phyloP scores from a whole-genome alignment of 2,329 filamentous ascomycete genomes.

The Apiospora malaysiana region DNA sequence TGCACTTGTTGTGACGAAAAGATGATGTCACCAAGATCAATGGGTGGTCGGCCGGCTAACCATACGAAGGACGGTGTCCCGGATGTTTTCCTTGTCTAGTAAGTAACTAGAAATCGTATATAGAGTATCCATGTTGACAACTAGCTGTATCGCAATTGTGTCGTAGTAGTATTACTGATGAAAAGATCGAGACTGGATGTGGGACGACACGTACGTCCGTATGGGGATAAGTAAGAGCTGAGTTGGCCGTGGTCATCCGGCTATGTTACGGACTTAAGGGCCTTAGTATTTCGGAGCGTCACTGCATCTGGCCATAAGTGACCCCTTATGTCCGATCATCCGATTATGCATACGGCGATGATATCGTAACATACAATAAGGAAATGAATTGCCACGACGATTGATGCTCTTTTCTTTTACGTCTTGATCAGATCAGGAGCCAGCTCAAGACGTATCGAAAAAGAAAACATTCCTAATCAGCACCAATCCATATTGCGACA shows the following conservation, averaged over 20 bases:
- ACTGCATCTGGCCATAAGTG: too few relatives aligned
- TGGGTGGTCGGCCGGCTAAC: neutral
- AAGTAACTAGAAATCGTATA: neutral
- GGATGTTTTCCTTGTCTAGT: neutral
- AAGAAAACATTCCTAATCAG: too few relatives aligned
- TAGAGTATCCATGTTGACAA: neutral
- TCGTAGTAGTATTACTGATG: neutral
- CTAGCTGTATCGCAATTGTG: neutral
- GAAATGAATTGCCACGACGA: too few relatives aligned
- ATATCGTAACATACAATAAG: neutral
- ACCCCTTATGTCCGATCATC: neutral
- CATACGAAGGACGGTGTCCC: neutral
- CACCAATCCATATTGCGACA: too few relatives aligned
- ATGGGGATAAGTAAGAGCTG: neutral
- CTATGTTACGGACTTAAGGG: neutral
- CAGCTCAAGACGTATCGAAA: too few relatives aligned
- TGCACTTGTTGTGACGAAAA: too few relatives aligned
- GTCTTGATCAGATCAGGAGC: too few relatives aligned
- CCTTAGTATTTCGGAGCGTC: neutral
- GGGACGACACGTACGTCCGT: neutral
- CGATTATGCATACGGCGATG: neutral
- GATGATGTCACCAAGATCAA: neutral
- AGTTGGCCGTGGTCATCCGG: too few relatives aligned
- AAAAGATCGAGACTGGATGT: neutral
- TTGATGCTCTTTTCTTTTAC: too few relatives aligned